Evolutionary conservation across 345 rosid species (phyloP), one percentile per base, ranked within the genome.

Genomic region (Iberis pinnata): DNA sequence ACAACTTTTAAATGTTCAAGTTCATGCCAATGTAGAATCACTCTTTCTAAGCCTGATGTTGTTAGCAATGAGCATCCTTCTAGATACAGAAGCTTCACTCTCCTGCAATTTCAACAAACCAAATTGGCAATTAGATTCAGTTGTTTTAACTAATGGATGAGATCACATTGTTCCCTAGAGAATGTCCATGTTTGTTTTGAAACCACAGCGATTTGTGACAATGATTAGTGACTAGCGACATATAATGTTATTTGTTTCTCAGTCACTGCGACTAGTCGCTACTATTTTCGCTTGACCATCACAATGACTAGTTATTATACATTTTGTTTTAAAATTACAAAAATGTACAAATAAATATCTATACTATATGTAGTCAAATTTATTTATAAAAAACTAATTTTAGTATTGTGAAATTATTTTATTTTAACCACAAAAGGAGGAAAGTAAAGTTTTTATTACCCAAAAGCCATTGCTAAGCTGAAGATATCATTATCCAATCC

Each of bases 21-120:
- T 47, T 83, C 95, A 7, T 70, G 75, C 89, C 86, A 88, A n/a
- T 68, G 73, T 36, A 79, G 74, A 68, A 85, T 73, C 49, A 77
- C 89, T 0, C 88, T 56, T 61, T 88, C 98, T 64, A 92, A 68
- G 20, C 98, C 82, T 38, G 73, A 74, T 8, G 95, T 81, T 14
- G 93, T 83, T 67, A 92, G 63, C 73, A 69, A 46, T 4, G 95
- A 80, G 78, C 98, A 92, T 32, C 89, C 86, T 75, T 92, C 86
- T 42, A 92, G 49, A n/a, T 78, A 83, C 36, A 92, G 68, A 41
- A 75, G 66, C 65, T 70, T 78, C 39, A 76, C 86, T 69, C 86
- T 85, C 85, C 98, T 88, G 78, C 41, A 35, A 62, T 55, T 56
- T 52, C 19, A 32, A 17, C n/a, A 55, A 13, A 24, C 14, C 26